Conservation (phyloP, 225 moss, liverwort and hornwort genomes). For the Thuidium tamariscinum region DNA sequence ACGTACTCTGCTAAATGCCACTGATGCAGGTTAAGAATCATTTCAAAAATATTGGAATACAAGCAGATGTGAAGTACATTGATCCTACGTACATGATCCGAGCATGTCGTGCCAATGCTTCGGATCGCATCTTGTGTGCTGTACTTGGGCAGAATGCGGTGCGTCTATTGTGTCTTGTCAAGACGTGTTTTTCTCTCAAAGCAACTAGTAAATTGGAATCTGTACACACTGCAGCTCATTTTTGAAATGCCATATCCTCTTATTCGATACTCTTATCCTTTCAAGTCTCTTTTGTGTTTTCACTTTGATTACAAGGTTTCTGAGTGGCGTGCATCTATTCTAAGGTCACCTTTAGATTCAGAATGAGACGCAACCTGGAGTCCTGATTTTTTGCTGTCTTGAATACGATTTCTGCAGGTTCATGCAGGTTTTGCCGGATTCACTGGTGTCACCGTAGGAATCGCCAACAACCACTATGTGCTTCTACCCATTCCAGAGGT, state of each 20-base stretch:
- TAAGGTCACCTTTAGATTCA: not conserved
- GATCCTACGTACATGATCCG: conserved; percentile 99
- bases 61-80: conserved; percentile 79
- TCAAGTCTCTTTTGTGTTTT: not conserved
- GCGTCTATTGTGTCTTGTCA: not conserved
- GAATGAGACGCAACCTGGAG: not conserved
- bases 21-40: conserved; percentile 39
- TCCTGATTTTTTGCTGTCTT: not conserved
- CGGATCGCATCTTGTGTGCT: conserved; percentile 85
- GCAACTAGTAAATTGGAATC: not conserved
- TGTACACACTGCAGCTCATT: not conserved
- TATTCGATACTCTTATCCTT: not conserved
- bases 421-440: conserved; percentile 75
- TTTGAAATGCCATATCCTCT: not conserved
- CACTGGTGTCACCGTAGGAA: conserved; percentile 81
- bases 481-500: conserved; percentile 83
- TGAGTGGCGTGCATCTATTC: not conserved
- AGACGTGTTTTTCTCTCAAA: not conserved
- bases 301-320: not conserved
- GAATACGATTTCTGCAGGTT: conserved; percentile 24
- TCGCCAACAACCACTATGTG: conserved; percentile 90
- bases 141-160: conserved; percentile 98
- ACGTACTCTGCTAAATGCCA: not conserved
- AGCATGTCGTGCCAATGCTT: conserved; percentile 89
- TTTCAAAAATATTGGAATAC: conserved; percentile 51